A percentile compares a stretch with the other conserved stretches of the same genome.
phyloP scores from a whole-genome alignment of 179 eudicot genomes.

The Beta lomatogona region DNA sequence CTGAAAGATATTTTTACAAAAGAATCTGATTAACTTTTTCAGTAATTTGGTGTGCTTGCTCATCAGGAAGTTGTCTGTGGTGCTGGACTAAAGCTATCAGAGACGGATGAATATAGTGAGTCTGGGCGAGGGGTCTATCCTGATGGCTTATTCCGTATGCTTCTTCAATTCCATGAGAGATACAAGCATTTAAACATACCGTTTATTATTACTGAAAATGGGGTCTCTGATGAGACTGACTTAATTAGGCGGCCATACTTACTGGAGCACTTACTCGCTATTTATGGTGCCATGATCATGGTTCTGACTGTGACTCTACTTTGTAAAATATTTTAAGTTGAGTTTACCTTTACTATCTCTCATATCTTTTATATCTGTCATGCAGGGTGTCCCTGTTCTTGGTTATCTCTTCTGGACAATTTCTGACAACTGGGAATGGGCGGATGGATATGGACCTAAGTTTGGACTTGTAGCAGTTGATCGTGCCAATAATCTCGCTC shows the following conservation, averaged over 20 bases:
- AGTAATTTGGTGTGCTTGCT: constrained; percentile 16
- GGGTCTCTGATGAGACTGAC: constrained; percentile 92
- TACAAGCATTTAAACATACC: constrained; percentile 85
- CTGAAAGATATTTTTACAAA: background rate
- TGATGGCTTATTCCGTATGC: constrained; percentile 89
- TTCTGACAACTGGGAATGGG: constrained; percentile 99
- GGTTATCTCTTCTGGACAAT: constrained; percentile 99
- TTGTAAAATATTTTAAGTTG: constrained; percentile 7
- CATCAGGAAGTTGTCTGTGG: constrained; percentile 83
- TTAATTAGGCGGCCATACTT: constrained; percentile 83
- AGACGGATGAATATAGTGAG: constrained; percentile 94
- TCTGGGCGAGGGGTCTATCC: constrained; percentile 98
- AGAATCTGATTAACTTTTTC: background rate
- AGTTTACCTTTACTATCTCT: background rate
- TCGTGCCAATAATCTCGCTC: constrained; percentile 79
- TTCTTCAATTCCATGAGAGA: constrained; percentile 92
- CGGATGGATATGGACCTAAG: constrained; percentile 99
- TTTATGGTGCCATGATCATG: constrained; percentile 88
- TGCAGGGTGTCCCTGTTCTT: constrained; percentile 81
- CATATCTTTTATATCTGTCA: constrained; percentile 13
- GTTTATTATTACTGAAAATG: constrained; percentile 88
- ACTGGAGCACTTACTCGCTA: constrained; percentile 88
- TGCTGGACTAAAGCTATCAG: constrained; percentile 79
- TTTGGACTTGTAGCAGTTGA: constrained; percentile 98
- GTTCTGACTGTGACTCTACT: constrained; percentile 39